A percentile compares a stretch with the other conserved stretches of the same genome.
Conservation (phyloP, 345 rosid species). For the Syzygium jambos region DNA sequence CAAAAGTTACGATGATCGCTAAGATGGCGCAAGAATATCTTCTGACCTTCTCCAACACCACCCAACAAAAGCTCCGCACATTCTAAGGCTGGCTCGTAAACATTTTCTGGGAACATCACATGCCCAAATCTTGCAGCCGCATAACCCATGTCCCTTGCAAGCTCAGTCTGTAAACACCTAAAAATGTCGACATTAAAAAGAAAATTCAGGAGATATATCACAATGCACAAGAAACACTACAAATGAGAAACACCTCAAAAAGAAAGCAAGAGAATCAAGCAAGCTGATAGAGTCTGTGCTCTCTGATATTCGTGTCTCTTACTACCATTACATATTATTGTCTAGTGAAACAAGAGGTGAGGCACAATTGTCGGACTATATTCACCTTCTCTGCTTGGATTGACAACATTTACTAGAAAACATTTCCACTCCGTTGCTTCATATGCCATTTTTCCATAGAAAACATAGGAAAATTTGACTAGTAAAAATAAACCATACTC, state of each 20-base stretch:
- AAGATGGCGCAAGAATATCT: not conserved
- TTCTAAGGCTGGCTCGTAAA: slow-evolving; percentile 82
- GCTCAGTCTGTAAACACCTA: slow-evolving; percentile 95
- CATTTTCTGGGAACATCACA: slow-evolving; percentile 99
- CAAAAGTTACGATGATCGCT: not conserved
- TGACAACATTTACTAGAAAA: not conserved
- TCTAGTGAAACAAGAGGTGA: not conserved
- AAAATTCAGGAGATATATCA: slow-evolving; percentile 11
- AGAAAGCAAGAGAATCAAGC: not conserved
- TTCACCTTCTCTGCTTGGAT: not conserved
- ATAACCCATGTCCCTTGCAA: slow-evolving; percentile 94
- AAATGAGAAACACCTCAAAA: not conserved
- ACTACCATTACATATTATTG: not conserved
- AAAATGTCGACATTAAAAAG: slow-evolving; percentile 41
- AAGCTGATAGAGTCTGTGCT: not conserved
- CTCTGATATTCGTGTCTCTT: not conserved
- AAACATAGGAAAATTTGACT: not conserved
- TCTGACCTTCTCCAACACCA: slow-evolving; percentile 85
- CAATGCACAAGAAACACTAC: not conserved
- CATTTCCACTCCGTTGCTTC: not conserved
- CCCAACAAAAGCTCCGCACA: slow-evolving; percentile 86
- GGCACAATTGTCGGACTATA: not conserved
- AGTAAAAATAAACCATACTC: not conserved
- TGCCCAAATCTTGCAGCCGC: slow-evolving; percentile 97
- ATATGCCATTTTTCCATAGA: not conserved